phyloP scores from a whole-genome alignment of 2,329 filamentous ascomycete species.

The Botrytis aclada region DNA sequence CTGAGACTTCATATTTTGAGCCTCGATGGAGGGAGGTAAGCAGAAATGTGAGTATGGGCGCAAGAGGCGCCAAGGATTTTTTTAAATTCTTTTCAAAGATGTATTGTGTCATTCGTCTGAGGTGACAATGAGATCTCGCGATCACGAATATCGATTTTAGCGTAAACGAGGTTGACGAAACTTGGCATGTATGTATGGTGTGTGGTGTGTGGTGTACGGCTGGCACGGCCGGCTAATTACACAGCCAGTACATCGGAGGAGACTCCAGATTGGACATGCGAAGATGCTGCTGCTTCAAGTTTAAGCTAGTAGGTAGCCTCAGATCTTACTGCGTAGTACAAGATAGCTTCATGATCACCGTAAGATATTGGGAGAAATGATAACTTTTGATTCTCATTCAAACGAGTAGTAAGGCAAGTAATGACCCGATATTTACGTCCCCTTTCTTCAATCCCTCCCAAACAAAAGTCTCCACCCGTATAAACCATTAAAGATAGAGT shows the following conservation, averaged over 20 bases:
- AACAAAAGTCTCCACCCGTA: background rate
- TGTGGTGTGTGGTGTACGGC: background rate
- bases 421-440: background rate
- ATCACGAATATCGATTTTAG: background rate
- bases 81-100: background rate
- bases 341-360: background rate
- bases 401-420: background rate
- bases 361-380: background rate
- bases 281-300: background rate
- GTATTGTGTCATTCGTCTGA: background rate
- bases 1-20: background rate
- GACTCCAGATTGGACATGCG: background rate
- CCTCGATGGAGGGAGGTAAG: background rate
- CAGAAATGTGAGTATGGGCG: background rate
- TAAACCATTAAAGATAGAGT: background rate
- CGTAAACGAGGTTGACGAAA: background rate
- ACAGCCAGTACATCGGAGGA: background rate
- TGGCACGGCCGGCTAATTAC: background rate
- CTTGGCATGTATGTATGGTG: background rate
- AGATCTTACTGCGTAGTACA: background rate
- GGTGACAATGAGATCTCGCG: background rate
- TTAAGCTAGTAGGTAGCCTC: background rate
- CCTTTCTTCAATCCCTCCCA: background rate
- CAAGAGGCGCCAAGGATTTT: background rate
- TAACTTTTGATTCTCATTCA: conserved; percentile 10